A percentile compares a stretch with the other conserved stretches of the same genome.
Evolutionary conservation across 2,329 filamentous ascomycete genomes (phyloP).

Genomic region (Aspergillus oerlinghausenensis): DNA sequence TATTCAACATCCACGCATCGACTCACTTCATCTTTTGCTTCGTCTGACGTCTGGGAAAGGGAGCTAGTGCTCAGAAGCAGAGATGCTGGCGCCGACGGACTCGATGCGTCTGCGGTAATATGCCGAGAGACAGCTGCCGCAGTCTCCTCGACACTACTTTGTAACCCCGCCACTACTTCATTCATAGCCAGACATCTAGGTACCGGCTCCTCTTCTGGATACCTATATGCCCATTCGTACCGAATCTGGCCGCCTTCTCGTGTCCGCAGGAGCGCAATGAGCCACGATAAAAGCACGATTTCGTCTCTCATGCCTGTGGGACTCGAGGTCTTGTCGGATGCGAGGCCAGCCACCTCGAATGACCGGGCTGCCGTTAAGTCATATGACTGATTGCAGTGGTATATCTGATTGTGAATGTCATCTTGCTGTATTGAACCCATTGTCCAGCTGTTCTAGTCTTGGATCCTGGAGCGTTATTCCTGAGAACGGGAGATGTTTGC

Average conservation of each 20-base stretch:
- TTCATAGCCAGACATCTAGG: conserved; percentile 23
- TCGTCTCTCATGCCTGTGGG: conserved; percentile 39
- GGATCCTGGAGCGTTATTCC: background rate
- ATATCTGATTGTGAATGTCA: conserved; percentile 6
- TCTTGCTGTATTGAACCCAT: conserved; percentile 4
- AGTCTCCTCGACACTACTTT: conserved; percentile 27
- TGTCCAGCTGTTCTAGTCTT: background rate
- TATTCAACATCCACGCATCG: background rate
- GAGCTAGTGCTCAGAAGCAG: conserved; percentile 23
- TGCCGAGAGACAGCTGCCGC: conserved; percentile 24
- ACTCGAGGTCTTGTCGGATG: conserved; percentile 18
- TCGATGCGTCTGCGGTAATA: conserved; percentile 13
- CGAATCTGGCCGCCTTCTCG: conserved; percentile 34
- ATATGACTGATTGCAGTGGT: conserved; percentile 9
- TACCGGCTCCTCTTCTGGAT: conserved; percentile 10
- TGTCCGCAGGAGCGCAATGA: conserved; percentile 42
- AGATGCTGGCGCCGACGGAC: background rate
- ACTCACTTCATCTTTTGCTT: conserved; percentile 20
- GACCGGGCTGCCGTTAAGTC: background rate
- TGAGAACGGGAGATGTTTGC: background rate
- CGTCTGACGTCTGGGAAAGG: conserved; percentile 14
- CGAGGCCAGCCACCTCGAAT: conserved; percentile 28
- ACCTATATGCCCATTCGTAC: conserved; percentile 40
- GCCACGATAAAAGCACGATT: conserved; percentile 42
- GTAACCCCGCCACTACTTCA: conserved; percentile 30